phyloP scores from a whole-genome alignment of 2,329 filamentous ascomycete species.

The Colletotrichum sp. region DNA sequence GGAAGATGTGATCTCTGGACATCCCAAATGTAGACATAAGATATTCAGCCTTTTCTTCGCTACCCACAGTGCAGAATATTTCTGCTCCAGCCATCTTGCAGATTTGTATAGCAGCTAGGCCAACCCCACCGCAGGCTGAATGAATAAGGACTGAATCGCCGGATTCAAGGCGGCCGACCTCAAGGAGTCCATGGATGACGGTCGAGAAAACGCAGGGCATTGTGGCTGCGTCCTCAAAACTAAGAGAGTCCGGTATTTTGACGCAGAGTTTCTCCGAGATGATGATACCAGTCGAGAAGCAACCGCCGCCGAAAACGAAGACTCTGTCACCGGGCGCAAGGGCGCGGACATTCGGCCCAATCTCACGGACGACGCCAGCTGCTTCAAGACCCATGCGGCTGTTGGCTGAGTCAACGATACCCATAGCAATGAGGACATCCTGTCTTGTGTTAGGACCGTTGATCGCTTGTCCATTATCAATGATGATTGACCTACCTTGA shows the following conservation, averaged over 20 bases:
- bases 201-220: constrained; percentile 39
- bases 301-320: neutral
- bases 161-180: constrained; percentile 30
- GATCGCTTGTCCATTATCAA: constrained; percentile 7
- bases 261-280: constrained; percentile 16
- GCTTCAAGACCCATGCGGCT: constrained; percentile 32
- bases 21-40: constrained; percentile 31
- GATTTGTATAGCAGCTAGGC: constrained; percentile 30
- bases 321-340: constrained; percentile 30
- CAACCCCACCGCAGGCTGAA: constrained; percentile 30
- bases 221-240: constrained; percentile 38
- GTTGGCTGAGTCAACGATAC: constrained; percentile 17
- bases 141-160: constrained; percentile 32
- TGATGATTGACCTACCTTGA: constrained; percentile 26
- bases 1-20: constrained; percentile 32
- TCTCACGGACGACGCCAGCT: constrained; percentile 31
- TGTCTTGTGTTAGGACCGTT: neutral
- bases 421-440: constrained; percentile 26
- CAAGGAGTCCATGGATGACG: constrained; percentile 33
- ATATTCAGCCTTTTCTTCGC: constrained; percentile 32
- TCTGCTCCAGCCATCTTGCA: constrained; percentile 33
- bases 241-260: constrained; percentile 38
- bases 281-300: neutral
- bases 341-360: constrained; percentile 28
- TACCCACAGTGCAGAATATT: constrained; percentile 37